Evolutionary conservation across 768 basidiomycete species (phyloP), one percentile per base, ranked within the genome.

Genomic region (Termitomyces sp.): DNA sequence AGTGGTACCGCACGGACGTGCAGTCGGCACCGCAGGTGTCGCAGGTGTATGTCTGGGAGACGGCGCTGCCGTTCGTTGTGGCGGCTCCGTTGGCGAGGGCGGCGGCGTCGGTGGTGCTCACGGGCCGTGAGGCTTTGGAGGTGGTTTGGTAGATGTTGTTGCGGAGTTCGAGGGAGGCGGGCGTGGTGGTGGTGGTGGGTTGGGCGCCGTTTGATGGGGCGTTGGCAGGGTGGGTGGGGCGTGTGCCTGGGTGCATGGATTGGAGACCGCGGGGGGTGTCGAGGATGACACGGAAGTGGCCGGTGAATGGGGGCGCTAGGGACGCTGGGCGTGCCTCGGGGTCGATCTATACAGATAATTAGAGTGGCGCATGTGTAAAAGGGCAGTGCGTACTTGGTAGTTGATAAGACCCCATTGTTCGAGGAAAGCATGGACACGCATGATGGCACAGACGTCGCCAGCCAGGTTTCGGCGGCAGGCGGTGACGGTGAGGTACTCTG

Each of bases 371-470:
- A 39, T 54, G 24, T 45, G 18, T 38, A 35, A 12, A 7, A 38
- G 52, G 1, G 35, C 48, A 4, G 33, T 24, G 69, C 84, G 59
- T 65, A 95, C 96, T 83, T 99, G 97, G 74, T 99, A 99, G 78
- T 99, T 99, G 70, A 99, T 88, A 61, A 99, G 80, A 0, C 97
- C 97, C 97, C 97, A 99, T 69, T 98, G 97, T 73, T 98, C 97
- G 36, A 99, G 81, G 73, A 99, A 98, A 4, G 95, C 96, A 74
- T 99, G 97, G 1, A 99, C 96, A 56, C 97, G 88, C 96, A 98
- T 96, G 69, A 99, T 91, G 28, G 94, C 94, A 69, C 97, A 98
- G 7, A 98, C 97, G 73, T 99, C 97, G 49, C 97, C 97, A 5
- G 96, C 96, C 65, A 99, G 75, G 75, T 99, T 99, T 65, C 97